Conservation (phyloP, 2,329 filamentous ascomycete genomes). For the Penicillium sp. region DNA sequence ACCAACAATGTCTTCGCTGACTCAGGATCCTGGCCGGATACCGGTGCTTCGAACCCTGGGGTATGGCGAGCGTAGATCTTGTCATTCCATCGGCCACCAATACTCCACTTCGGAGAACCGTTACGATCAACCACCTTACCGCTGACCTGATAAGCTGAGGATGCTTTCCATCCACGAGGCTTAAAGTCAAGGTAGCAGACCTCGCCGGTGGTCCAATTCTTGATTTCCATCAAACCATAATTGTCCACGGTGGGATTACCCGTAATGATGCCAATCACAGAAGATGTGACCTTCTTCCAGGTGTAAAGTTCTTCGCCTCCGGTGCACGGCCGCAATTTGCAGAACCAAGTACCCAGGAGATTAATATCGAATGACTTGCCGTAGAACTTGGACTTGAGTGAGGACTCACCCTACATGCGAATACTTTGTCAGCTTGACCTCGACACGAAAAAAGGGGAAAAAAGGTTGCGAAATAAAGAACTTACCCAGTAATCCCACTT, state of each 20-base stretch:
- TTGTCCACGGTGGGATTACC: constrained; percentile 97
- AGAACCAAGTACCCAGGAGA: constrained; percentile 93
- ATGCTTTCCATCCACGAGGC: constrained; percentile 90
- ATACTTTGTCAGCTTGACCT: constrained; percentile 14
- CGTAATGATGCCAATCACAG: constrained; percentile 97
- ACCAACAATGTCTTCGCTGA: constrained; percentile 80
- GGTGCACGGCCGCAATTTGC: constrained; percentile 73
- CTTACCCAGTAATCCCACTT: constrained; percentile 87
- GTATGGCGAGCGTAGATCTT: constrained; percentile 93
- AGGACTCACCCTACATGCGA: constrained; percentile 72
- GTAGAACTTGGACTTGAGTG: constrained; percentile 94
- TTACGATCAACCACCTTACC: constrained; percentile 80
- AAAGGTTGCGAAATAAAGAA: neutral
- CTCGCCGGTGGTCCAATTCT: constrained; percentile 95
- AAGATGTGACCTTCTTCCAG: constrained; percentile 98
- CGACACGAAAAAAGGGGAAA: neutral
- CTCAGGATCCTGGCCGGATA: constrained; percentile 55
- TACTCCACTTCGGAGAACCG: constrained; percentile 80
- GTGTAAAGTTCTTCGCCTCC: constrained; percentile 87
- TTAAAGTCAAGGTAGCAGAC: constrained; percentile 91
- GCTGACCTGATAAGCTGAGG: constrained; percentile 81
- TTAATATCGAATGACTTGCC: constrained; percentile 98
- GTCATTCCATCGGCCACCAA: constrained; percentile 96
- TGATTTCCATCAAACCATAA: constrained; percentile 94
- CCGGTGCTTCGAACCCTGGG: constrained; percentile 74